These are phyloP conservation scores for Nemania bipapillata DNA, from an alignment of 2,329 filamentous ascomycete species.

Conservation along the genomic window DNA sequence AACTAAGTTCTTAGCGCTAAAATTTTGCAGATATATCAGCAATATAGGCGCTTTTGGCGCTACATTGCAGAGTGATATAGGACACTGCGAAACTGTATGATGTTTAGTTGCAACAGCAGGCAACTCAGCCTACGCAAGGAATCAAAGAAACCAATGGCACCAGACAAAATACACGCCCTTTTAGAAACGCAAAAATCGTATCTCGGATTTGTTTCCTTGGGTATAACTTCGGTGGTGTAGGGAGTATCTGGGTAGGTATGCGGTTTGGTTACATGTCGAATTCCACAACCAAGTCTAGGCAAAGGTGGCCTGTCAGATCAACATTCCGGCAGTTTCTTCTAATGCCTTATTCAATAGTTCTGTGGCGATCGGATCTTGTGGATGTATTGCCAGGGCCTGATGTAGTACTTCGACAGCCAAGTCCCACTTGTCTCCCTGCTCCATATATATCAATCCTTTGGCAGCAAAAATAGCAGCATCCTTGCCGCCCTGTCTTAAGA, in stretches of 20 bases:
- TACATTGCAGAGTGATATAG: not conserved
- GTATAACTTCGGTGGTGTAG: not conserved
- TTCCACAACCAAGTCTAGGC: not conserved
- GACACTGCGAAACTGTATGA: not conserved
- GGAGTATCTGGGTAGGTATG: constrained; percentile 1
- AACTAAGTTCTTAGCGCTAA: not conserved
- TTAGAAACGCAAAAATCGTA: not conserved
- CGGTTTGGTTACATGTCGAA: not conserved
- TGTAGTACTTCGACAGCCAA: constrained; percentile 86
- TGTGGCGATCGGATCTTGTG: constrained; percentile 83
- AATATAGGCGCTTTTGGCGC: not conserved
- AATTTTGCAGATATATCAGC: not conserved
- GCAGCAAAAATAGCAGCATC: constrained; percentile 81
- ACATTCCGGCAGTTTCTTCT: constrained; percentile 65
- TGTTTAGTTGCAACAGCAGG: not conserved
- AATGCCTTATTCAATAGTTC: constrained; percentile 79
- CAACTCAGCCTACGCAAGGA: not conserved
- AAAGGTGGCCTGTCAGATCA: constrained; percentile 22
- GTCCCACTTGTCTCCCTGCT: constrained; percentile 73
- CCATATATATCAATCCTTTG: constrained; percentile 85
- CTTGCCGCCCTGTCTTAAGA: constrained; percentile 82
- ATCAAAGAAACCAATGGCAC: not conserved
- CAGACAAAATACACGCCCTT: not conserved
- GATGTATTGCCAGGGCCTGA: constrained; percentile 80
- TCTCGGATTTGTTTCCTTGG: not conserved